Evolutionary conservation across 2,329 filamentous ascomycete species (phyloP), one percentile per base, ranked within the genome.

Genomic region (Hymenoscyphus occultus): DNA sequence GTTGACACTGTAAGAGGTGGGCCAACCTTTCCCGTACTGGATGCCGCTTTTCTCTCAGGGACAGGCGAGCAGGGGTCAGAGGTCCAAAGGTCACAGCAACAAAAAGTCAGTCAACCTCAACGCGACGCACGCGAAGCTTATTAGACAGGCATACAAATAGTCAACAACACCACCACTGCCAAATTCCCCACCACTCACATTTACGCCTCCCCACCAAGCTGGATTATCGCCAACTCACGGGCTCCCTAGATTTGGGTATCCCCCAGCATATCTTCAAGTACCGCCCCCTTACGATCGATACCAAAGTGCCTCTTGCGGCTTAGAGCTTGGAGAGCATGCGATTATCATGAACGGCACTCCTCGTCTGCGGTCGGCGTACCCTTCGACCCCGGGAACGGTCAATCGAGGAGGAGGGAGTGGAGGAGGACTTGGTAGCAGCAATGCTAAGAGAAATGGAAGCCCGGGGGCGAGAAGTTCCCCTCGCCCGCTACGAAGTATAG

Each of bases 331-430:
- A 71, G 70, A 73, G 68, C 64, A 74, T 74, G 71, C 71, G 79
- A 94, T 94, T 72, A 70, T 71, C 80, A 94, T 94, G 92, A 91
- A 87, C 85, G 85, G 83, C 78, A 95, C 91, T 81, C 91, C 89
- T 79, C 90, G 88, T 81, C 83, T 92, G 81, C 87, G 89, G 81
- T 92, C 90, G 83, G 90, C 90, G 75, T 95, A 89, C 76, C 92
- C 92, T 76, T 82, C 86, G 74, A 93, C 91, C 72, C 91, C 91
- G 74, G 83, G 82, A 72, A 81, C 80, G 71, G 74, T 48, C 45
- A 35, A 35, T 60, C 62, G 59, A 51, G 62, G 62, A 13, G 45
- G 56, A 39, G 48, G 62, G 32, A 39, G 40, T 39, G 58, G n/a
- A 56, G 54, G 42, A 54, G 56, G 61, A 58, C 60, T 56, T 61